Evolutionary conservation across 169 alveolate species (phyloP).

Genomic region (Toxoplasma gondii): DNA sequence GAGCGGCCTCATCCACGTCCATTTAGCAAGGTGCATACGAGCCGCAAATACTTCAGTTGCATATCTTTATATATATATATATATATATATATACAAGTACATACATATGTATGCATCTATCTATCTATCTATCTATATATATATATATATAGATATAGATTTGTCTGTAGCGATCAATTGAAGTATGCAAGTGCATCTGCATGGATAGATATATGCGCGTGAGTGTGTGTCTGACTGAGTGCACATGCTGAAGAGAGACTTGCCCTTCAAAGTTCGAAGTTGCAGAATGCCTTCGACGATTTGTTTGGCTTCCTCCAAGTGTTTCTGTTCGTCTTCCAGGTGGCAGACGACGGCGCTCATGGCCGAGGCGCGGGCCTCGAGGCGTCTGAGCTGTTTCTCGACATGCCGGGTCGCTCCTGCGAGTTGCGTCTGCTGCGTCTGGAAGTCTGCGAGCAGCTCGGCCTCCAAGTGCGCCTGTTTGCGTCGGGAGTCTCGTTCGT

Average conservation of each 20-base stretch:
- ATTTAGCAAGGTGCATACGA: no score
- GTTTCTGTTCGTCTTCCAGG: not conserved
- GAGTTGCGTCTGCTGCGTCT: not conserved
- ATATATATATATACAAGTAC: not conserved
- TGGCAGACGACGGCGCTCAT: not conserved
- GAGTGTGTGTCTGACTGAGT: no score
- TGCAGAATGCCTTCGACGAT: constrained; percentile 1
- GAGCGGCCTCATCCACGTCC: no score
- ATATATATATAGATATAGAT: not conserved
- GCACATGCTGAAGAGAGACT: not conserved
- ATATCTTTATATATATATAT: no score
- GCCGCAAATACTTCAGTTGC: no score
- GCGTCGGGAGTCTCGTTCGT: not conserved
- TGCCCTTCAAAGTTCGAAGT: not conserved
- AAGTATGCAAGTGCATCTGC: no score
- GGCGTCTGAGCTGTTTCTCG: not conserved
- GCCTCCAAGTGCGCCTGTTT: not conserved
- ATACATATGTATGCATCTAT: not conserved
- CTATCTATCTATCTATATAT: not conserved
- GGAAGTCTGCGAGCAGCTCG: not conserved
- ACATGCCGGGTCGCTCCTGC: not conserved
- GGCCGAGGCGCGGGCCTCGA: not conserved
- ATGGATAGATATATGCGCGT: no score
- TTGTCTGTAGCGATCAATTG: no score
- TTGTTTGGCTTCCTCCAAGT: constrained; percentile 1